A percentile compares a stretch with the other conserved stretches of the same genome.
phyloP scores from a whole-genome alignment of 805 yeast genomes.

The Isabelozyma gotoi region DNA sequence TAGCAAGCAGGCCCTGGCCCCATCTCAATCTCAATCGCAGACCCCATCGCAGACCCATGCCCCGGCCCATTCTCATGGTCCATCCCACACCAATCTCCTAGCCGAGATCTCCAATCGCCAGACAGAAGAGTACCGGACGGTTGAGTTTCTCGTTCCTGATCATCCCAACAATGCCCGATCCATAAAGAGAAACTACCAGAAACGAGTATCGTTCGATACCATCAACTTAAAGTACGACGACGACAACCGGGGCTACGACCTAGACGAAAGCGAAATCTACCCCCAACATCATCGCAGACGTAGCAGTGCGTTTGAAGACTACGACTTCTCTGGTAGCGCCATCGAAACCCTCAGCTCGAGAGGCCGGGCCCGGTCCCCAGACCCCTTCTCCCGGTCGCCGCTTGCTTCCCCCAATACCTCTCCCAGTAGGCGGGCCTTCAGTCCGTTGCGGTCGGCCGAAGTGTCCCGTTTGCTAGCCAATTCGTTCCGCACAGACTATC shows the following conservation, averaged over 20 bases:
- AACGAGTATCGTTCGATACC: conserved; percentile 55
- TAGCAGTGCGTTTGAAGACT: conserved; percentile 1
- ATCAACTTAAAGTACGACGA: conserved; percentile 37
- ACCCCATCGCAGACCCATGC: too few relatives aligned
- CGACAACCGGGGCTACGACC: conserved; percentile 19
- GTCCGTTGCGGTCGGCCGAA: conserved; percentile 4
- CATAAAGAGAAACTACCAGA: conserved; percentile 14
- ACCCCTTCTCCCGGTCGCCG: conserved; percentile 6
- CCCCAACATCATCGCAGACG: not conserved
- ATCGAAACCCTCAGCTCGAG: not conserved
- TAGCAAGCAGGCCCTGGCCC: too few relatives aligned
- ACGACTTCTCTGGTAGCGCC: conserved; percentile 1
- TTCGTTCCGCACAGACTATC: conserved; percentile 23
- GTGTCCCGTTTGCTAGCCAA: not conserved
- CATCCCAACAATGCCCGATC: conserved; percentile 4
- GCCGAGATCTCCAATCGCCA: conserved; percentile 6
- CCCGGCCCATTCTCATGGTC: too few relatives aligned
- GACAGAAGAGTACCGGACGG: conserved; percentile 20
- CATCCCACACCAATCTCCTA: not conserved
- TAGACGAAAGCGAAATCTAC: conserved; percentile 10
- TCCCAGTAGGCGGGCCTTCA: conserved; percentile 7
- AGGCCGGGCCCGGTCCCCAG: conserved; percentile 14
- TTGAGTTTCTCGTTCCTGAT: conserved; percentile 16
- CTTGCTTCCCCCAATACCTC: conserved; percentile 8
- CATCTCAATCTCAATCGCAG: too few relatives aligned